Conservation (phyloP, 148 eudicot genomes). For the Rhododendron molle region DNA sequence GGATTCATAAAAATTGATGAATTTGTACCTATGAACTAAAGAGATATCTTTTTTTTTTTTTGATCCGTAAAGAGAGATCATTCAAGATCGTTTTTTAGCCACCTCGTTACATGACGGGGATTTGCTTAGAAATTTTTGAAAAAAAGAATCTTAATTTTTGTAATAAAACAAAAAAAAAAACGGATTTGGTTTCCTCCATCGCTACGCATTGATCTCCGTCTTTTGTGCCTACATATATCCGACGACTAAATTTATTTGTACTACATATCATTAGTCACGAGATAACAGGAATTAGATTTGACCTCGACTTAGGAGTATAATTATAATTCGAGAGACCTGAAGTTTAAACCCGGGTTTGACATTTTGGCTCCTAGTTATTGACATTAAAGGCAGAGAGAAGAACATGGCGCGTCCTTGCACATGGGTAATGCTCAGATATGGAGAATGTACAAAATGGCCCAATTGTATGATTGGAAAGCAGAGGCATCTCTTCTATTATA, state of each 20-base stretch:
- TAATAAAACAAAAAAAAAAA: not conserved
- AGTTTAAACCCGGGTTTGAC: not conserved
- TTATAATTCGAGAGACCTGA: too few relatives aligned
- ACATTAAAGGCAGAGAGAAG: not conserved
- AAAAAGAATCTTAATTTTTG: not conserved
- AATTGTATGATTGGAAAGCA: not conserved
- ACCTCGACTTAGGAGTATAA: too few relatives aligned
- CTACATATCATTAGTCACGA: not conserved
- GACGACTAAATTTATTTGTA: not conserved
- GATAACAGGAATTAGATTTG: too few relatives aligned
- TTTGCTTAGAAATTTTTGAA: not conserved
- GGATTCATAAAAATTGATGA: not conserved
- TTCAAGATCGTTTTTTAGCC: not conserved
- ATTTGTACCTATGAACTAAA: not conserved
- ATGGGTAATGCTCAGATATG: slow-evolving; percentile 30
- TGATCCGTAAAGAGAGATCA: too few relatives aligned
- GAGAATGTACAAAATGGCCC: slow-evolving; percentile 1
- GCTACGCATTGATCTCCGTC: not conserved
- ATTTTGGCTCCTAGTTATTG: not conserved
- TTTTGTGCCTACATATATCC: not conserved
- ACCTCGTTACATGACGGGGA: too few relatives aligned
- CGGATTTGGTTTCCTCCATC: not conserved
- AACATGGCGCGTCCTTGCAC: slow-evolving; percentile 38
- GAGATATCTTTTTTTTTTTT: too few relatives aligned
- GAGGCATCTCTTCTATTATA: slow-evolving; percentile 17